Evolutionary conservation across 2,329 filamentous ascomycete species (phyloP).

Genomic region (Aspergillus pseudoviridinutans): DNA sequence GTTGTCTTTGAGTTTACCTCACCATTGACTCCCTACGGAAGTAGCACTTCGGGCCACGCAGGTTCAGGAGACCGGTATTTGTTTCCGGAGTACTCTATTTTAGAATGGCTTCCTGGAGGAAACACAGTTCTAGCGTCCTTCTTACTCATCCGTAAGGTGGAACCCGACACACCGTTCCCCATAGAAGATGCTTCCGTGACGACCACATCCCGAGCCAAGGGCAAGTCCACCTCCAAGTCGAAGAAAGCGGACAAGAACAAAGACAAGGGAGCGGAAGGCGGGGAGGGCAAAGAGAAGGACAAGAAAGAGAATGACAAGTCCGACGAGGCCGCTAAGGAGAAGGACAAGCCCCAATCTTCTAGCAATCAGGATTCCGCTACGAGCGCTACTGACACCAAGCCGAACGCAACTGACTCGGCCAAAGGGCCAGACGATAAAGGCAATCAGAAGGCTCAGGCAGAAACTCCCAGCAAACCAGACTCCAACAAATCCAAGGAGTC

Average conservation of each 20-base stretch:
- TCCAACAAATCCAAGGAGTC: conserved; percentile 4
- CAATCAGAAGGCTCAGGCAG: conserved; percentile 4
- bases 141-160: conserved; percentile 42
- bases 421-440: conserved; percentile 16
- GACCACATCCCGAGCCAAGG: conserved; percentile 24
- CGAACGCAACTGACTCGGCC: conserved; percentile 9
- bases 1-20: conserved; percentile 48
- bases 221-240: conserved; percentile 31
- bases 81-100: conserved; percentile 47
- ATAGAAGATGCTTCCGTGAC: conserved; percentile 30
- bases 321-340: conserved; percentile 4
- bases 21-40: conserved; percentile 39
- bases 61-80: conserved; percentile 46
- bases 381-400: background rate
- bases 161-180: conserved; percentile 36
- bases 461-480: conserved; percentile 4
- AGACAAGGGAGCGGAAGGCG: conserved; percentile 13
- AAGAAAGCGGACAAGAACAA: conserved; percentile 35
- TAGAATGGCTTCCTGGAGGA: conserved; percentile 46
- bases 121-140: conserved; percentile 47
- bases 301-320: conserved; percentile 7
- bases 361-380: conserved; percentile 7
- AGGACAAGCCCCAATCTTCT: conserved; percentile 3
- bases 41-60: conserved; percentile 37
- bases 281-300: conserved; percentile 8